phyloP scores from a whole-genome alignment of 2,329 filamentous ascomycete genomes.

The Aspergillus awamori region DNA sequence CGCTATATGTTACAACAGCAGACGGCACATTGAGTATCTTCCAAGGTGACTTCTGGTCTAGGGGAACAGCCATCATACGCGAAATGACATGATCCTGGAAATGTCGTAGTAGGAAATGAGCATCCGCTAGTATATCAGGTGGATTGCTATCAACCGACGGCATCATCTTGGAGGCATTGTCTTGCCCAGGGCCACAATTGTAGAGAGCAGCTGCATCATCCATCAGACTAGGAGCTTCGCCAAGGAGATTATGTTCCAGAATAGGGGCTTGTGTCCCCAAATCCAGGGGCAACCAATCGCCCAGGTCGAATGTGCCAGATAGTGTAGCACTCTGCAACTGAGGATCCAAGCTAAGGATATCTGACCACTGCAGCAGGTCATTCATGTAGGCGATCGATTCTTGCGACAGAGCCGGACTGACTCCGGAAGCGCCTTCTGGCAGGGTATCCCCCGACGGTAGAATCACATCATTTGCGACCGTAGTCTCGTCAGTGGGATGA shows the following conservation, averaged over 20 bases:
- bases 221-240: not conserved
- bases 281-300: not conserved
- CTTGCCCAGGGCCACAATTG: slow-evolving; percentile 1
- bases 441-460: not conserved
- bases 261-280: not conserved
- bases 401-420: slow-evolving; percentile 6
- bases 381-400: slow-evolving; percentile 24
- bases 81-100: slow-evolving; percentile 38
- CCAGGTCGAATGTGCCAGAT: slow-evolving; percentile 18
- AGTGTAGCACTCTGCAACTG: slow-evolving; percentile 23
- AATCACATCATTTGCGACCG: not conserved
- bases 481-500: not conserved
- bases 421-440: not conserved
- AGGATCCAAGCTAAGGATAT: slow-evolving; percentile 35
- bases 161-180: not conserved
- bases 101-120: slow-evolving; percentile 33
- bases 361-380: slow-evolving; percentile 39
- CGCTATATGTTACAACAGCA: slow-evolving; percentile 35
- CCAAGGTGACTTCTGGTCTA: slow-evolving; percentile 38
- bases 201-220: not conserved
- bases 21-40: slow-evolving; percentile 35
- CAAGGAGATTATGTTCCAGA: not conserved
- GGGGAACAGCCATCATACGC: slow-evolving; percentile 35
- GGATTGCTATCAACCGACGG: slow-evolving; percentile 17
- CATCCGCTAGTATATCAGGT: slow-evolving; percentile 23